phyloP scores from a whole-genome alignment of 148 eudicot genomes.

The Fallopia convolvulus region DNA sequence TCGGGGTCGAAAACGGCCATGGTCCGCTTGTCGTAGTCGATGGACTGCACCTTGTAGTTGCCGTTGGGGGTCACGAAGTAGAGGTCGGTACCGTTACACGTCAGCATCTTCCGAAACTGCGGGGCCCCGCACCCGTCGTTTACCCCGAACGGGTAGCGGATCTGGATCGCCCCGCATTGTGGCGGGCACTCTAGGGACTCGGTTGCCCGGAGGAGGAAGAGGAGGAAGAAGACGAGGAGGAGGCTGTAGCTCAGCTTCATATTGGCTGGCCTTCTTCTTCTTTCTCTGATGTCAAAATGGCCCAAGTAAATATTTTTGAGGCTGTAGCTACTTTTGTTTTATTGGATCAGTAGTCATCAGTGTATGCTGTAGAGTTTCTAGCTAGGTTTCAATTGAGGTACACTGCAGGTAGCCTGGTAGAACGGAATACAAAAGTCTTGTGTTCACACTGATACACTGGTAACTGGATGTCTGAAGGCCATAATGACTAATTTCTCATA shows the following conservation, averaged over 20 bases:
- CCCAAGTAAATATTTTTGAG: too few relatives aligned
- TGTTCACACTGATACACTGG: too few relatives aligned
- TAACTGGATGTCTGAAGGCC: too few relatives aligned
- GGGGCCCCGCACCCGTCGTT: slow-evolving; percentile 94
- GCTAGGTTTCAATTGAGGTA: too few relatives aligned
- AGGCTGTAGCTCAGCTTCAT: neutral
- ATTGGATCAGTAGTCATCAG: too few relatives aligned
- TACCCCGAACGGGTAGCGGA: slow-evolving; percentile 72
- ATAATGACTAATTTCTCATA: too few relatives aligned
- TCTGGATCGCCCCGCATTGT: slow-evolving; percentile 51
- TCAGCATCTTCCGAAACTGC: slow-evolving; percentile 60
- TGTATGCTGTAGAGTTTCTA: too few relatives aligned
- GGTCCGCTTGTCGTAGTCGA: slow-evolving; percentile 55
- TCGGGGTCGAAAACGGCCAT: slow-evolving; percentile 67
- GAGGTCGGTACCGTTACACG: slow-evolving; percentile 52
- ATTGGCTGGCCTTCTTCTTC: neutral
- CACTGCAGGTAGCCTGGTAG: too few relatives aligned
- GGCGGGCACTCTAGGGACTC: slow-evolving; percentile 35
- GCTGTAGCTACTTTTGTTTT: too few relatives aligned
- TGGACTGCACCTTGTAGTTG: slow-evolving; percentile 71
- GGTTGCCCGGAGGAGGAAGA: slow-evolving; percentile 10
- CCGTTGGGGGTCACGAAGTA: slow-evolving; percentile 82
- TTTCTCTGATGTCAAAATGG: neutral
- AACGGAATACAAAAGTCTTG: too few relatives aligned
- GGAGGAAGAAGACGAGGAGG: slow-evolving; percentile 7